Evolutionary conservation across 495 filamentous ascomycete species (phyloP), one percentile per base, ranked within the genome.

Genomic region (Aspergillus kassunensis): DNA sequence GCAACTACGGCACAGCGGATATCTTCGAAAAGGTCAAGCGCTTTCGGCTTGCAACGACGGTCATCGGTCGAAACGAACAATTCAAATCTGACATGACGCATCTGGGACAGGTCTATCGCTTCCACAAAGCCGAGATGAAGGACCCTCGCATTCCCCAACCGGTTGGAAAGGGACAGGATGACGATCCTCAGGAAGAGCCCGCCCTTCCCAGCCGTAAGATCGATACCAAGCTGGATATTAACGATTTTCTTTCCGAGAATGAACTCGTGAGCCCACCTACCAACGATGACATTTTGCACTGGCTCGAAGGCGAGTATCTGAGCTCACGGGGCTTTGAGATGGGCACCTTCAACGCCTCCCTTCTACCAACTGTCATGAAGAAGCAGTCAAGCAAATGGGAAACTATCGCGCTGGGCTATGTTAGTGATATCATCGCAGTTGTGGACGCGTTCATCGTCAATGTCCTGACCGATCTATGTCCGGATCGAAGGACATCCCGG

Each of bases 361-460:
- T 85, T 0, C 56, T 81, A 6, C 58, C 67, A 0, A 74, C 54
- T 8, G 62, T 76, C 3, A 79, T 82, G 62, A 75, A 72, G 25
- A 70, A 80, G 30, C 80, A 86, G 54, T 78, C 79, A 0, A 56
- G 39, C 4, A 83, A 81, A 24, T 86, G 80, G 82, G 55, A 67
- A 0, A 27, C 21, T 1, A 62, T 86, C 6, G 72, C 77, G 0
- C 27, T 67, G 7, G 64, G 62, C 0, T 78, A 83, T 48, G 64
- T 81, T n/a, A 71, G 65, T 34, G 57, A 70, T 25, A 59, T 77
- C 4, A 74, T 83, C 18, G 36, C 49, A 12, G 40, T 64, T 2
- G 68, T 83, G 0, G 75, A 83, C 30, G 48, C 19, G 3, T 86
- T 80, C 54, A 80, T 80, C 23, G 23, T 54, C 0, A 54, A 51